Evolutionary conservation across 306 rosid species (phyloP), one percentile per base, ranked within the genome.

Genomic region (Vachellia collinsii): DNA sequence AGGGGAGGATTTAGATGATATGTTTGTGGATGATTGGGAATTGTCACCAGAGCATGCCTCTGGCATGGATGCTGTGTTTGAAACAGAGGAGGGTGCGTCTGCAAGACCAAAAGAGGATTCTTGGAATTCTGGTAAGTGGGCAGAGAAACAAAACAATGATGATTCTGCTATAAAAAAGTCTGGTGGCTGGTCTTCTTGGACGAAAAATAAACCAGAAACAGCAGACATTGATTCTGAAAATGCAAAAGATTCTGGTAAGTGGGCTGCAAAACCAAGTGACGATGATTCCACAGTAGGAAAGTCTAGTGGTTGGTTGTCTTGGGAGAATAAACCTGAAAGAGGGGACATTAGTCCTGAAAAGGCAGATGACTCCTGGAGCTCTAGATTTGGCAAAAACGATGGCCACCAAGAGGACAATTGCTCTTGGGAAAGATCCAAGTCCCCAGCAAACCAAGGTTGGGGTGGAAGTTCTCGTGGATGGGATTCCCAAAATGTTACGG

Each of bases 1-100:
- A 64, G 98, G 99, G 63, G 93, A 78, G 61, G 98, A 95, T 42
- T 50, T 93, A 69, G 98, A 95, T 80, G 99, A 95, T 77, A 75
- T 95, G 48, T 39, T 84, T 8, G 91, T 79, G 7, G 92, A 91
- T 62, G 97, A 87, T 10, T 79, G 77, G 66, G 76, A 29, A 56
- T 62, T 83, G 85, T 94, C 97, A 46, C 97, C 97, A 19, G 89
- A 89, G 63, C 90, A 47, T 70, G 59, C 81, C 54, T 76, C 89
- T 51, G 85, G 87, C 71, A 79, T 80, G 74, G 92, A 91, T 23
- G 93, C 93, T n/a, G 86, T 88, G 69, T 92, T 92, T 75, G 98
- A 94, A 73, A 4, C 46, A 70, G 74, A 73, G 43, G 86, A 73
- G 29, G 50, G 8, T 37, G 70, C 16, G 39, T 82, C 79, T 72